Conservation (phyloP, 2,329 filamentous ascomycete species). For the Paraconiothyrium brasiliense region DNA sequence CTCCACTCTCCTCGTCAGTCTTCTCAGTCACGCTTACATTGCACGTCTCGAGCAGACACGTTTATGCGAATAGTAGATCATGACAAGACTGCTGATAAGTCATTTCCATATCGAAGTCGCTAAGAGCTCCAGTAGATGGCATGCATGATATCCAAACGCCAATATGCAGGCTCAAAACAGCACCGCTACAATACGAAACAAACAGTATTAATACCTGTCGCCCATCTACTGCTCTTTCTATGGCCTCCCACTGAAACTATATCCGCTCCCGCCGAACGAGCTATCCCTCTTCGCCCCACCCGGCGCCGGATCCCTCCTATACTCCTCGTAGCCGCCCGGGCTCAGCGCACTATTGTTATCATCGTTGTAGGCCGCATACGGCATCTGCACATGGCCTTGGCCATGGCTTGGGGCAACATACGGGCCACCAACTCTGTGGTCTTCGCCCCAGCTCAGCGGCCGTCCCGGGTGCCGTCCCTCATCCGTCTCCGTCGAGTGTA, state of each 20-base stretch:
- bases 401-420: background rate
- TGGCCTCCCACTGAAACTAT: constrained; percentile 34
- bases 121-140: constrained; percentile 5
- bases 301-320: constrained; percentile 32
- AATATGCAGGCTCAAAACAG: constrained; percentile 1
- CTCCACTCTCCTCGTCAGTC: too few relatives aligned
- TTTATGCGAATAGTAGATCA: background rate
- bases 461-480: constrained; percentile 52
- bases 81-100: background rate
- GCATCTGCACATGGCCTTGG: constrained; percentile 27
- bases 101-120: background rate
- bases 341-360: constrained; percentile 40
- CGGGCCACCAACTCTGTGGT: constrained; percentile 24
- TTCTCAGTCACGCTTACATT: too few relatives aligned
- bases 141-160: background rate
- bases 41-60: background rate
- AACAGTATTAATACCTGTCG: background rate
- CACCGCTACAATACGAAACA: background rate
- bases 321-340: constrained; percentile 49
- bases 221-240: constrained; percentile 9
- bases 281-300: constrained; percentile 6
- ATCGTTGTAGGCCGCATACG: constrained; percentile 53
- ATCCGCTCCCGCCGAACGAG: constrained; percentile 26
- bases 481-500: constrained; percentile 55
- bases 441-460: constrained; percentile 51